Percentiles rank a stretch among this genome's conserved stretches.
phyloP scores from a whole-genome alignment of 2,329 filamentous ascomycete species.

The Fusarium luffae region DNA sequence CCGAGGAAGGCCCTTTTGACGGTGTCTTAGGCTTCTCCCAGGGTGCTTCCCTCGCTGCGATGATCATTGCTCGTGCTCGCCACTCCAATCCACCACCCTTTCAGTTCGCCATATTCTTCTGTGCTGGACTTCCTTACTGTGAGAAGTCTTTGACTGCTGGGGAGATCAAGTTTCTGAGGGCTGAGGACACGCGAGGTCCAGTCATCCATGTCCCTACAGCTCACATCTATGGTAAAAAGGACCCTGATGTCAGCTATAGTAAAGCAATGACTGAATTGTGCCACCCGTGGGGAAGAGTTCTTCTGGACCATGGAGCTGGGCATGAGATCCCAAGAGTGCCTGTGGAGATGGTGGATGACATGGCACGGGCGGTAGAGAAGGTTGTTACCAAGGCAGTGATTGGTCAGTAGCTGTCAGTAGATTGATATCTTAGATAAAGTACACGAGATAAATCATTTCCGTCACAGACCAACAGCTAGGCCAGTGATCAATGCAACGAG shows the following conservation, averaged over 20 bases:
- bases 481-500: neutral
- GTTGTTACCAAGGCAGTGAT: conserved; percentile 4
- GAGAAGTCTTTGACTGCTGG: neutral
- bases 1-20: conserved; percentile 4
- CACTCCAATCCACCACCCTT: conserved; percentile 6
- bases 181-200: neutral
- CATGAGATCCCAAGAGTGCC: conserved; percentile 4
- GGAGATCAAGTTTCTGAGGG: neutral
- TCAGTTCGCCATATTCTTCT: conserved; percentile 9
- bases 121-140: conserved; percentile 2
- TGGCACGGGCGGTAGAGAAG: conserved; percentile 7
- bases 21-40: conserved; percentile 4
- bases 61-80: conserved; percentile 3
- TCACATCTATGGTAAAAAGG: conserved; percentile 1
- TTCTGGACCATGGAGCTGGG: conserved; percentile 7
- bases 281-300: conserved; percentile 1
- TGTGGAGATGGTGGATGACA: conserved; percentile 1
- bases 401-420: neutral
- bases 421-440: neutral
- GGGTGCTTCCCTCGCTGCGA: neutral
- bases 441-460: no score
- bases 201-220: conserved; percentile 2
- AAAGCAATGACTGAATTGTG: conserved; percentile 3
- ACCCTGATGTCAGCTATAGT: conserved; percentile 1
- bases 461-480: no score